phyloP scores from a whole-genome alignment of 225 moss, liverwort and hornwort species.

The Sphagnum contortum region DNA sequence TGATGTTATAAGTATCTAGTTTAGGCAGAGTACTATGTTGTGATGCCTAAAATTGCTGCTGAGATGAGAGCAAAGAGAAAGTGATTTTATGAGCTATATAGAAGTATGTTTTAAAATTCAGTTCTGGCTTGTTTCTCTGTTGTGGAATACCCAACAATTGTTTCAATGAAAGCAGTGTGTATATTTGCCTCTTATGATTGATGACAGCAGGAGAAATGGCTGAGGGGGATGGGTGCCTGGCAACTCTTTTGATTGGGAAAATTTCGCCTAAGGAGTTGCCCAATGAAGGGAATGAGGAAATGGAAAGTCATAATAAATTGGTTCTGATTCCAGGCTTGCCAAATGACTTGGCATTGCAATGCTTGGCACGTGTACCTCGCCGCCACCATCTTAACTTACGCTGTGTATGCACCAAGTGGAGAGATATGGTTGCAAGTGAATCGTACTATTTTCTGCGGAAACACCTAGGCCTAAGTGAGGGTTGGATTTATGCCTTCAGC shows the following conservation, averaged over 20 bases:
- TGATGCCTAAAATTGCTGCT: too few species aligned
- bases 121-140: too few species aligned
- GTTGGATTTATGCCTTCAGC: slow-evolving; percentile 46
- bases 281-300: not conserved
- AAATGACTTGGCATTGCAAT: slow-evolving; percentile 45
- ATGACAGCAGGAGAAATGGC: slow-evolving; percentile 9
- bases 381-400: slow-evolving; percentile 23
- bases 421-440: slow-evolving; percentile 20
- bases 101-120: too few species aligned
- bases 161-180: too few species aligned
- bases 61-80: too few species aligned
- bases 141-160: too few species aligned
- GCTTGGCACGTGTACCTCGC: slow-evolving; percentile 50
- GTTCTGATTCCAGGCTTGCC: slow-evolving; percentile 33
- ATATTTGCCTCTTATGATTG: too few species aligned
- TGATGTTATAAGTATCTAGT: too few species aligned
- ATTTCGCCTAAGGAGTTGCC: not conserved
- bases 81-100: too few species aligned
- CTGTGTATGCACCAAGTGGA: slow-evolving; percentile 36
- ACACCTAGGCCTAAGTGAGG: slow-evolving; percentile 30
- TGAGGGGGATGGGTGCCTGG: slow-evolving; percentile 2
- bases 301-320: not conserved
- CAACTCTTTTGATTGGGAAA: slow-evolving; percentile 1
- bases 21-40: too few species aligned
- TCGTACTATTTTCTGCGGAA: slow-evolving; percentile 29